A percentile compares a stretch with the other conserved stretches of the same genome.
Conservation (phyloP, 1,139 yeast species). For the Groenewaldozyma auringiensis region DNA sequence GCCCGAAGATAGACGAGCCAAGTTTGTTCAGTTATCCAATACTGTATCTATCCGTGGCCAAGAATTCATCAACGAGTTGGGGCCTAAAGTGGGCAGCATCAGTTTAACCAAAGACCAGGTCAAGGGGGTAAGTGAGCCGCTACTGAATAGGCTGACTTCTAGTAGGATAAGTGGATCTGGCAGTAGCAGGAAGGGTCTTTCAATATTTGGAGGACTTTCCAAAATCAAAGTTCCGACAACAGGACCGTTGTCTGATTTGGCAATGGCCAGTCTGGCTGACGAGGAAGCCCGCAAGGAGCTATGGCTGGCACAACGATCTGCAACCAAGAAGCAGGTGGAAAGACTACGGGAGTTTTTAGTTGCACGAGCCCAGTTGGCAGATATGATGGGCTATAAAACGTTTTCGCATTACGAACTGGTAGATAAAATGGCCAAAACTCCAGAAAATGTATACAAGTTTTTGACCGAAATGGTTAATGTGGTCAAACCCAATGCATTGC, state of each 20-base stretch:
- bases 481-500: slow-evolving; percentile 48
- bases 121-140: slow-evolving; percentile 32
- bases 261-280: slow-evolving; percentile 53
- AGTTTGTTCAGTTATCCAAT: slow-evolving; percentile 73
- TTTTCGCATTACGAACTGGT: slow-evolving; percentile 76
- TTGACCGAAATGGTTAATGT: slow-evolving; percentile 50
- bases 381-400: slow-evolving; percentile 61
- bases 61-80: slow-evolving; percentile 54
- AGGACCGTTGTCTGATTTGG: slow-evolving; percentile 60
- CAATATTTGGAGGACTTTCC: neutral
- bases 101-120: slow-evolving; percentile 30
- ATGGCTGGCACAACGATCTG: slow-evolving; percentile 65
- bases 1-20: slow-evolving; percentile 52
- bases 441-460: slow-evolving; percentile 67
- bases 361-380: slow-evolving; percentile 65
- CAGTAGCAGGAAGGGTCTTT: neutral
- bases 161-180: slow-evolving; percentile 3
- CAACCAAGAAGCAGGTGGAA: slow-evolving; percentile 48
- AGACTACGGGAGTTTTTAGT: slow-evolving; percentile 53
- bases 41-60: slow-evolving; percentile 79
- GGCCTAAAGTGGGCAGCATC: slow-evolving; percentile 31
- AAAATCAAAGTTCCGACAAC: slow-evolving; percentile 53
- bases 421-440: slow-evolving; percentile 84
- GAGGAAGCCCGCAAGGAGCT: slow-evolving; percentile 55
- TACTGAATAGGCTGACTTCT: slow-evolving; percentile 22